These are phyloP conservation scores for Pleurozium schreberi DNA, from an alignment of 225 moss, liverwort and hornwort genomes.

Conservation along the genomic window DNA sequence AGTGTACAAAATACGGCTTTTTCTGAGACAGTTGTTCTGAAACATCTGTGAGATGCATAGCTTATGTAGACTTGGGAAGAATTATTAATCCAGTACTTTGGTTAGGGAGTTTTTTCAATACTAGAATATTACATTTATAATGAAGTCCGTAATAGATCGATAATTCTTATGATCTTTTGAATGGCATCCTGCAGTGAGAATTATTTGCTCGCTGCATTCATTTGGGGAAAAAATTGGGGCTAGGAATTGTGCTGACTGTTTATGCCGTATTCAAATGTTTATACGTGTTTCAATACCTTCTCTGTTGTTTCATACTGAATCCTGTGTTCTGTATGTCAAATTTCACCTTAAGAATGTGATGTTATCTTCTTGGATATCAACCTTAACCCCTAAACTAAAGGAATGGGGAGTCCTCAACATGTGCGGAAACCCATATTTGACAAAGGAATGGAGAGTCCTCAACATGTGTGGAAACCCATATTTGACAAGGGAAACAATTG, in stretches of 20 bases:
- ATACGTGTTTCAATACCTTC: background rate
- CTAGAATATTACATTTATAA: background rate
- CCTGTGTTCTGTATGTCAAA: background rate
- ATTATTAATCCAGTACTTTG: background rate
- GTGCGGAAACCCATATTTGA: background rate
- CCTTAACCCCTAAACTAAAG: background rate
- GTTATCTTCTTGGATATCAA: background rate
- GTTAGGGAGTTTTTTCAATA: background rate
- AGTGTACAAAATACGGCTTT: conserved; percentile 19
- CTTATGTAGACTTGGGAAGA: background rate
- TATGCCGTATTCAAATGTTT: background rate
- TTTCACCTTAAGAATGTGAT: background rate
- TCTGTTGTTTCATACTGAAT: background rate
- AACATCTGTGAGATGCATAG: background rate
- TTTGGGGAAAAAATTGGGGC: background rate
- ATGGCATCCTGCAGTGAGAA: background rate
- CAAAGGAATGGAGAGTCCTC: background rate
- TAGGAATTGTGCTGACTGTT: background rate
- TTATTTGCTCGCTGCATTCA: background rate
- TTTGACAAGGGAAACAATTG: background rate
- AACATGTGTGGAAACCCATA: background rate
- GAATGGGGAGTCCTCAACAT: background rate
- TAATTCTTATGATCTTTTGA: background rate
- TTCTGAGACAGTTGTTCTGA: background rate
- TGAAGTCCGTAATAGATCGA: background rate